phyloP scores from a whole-genome alignment of 169 alveolate species.

The Theileria orientalis region DNA sequence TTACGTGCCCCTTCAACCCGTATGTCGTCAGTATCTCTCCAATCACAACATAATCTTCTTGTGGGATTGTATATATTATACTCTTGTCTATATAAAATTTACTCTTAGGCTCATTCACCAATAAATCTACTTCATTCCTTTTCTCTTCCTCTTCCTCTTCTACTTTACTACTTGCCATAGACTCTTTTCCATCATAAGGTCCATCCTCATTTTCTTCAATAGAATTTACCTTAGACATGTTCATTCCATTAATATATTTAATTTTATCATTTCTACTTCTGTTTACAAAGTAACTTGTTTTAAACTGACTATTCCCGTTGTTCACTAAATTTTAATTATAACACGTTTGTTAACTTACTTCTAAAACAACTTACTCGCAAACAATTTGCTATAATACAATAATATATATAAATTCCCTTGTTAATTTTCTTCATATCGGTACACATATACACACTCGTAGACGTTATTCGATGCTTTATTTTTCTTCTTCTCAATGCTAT shows the following conservation, averaged over 20 bases:
- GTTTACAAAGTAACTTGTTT: too few species aligned
- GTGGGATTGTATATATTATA: conserved; percentile 21
- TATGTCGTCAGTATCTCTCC: conserved; percentile 40
- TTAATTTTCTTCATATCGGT: too few species aligned
- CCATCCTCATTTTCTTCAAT: not conserved
- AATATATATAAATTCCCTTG: not conserved
- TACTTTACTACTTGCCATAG: not conserved
- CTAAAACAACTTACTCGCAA: not conserved
- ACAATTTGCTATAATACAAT: not conserved
- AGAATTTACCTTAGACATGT: too few species aligned
- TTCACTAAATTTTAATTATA: not conserved
- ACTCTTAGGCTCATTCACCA: not conserved
- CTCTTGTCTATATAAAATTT: conserved; percentile 42
- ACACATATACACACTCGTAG: too few species aligned
- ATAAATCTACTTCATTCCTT: not conserved
- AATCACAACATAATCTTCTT: conserved; percentile 49
- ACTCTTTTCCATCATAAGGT: not conserved
- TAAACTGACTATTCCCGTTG: not conserved
- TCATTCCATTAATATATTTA: too few species aligned
- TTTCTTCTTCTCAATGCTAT: too few species aligned
- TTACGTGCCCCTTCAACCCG: conserved; percentile 56
- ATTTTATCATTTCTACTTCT: too few species aligned
- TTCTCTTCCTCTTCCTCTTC: not conserved
- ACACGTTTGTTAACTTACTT: not conserved
- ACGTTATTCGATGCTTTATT: too few species aligned